Conservation (phyloP, 805 yeast genomes). For the Candida succiphila region DNA sequence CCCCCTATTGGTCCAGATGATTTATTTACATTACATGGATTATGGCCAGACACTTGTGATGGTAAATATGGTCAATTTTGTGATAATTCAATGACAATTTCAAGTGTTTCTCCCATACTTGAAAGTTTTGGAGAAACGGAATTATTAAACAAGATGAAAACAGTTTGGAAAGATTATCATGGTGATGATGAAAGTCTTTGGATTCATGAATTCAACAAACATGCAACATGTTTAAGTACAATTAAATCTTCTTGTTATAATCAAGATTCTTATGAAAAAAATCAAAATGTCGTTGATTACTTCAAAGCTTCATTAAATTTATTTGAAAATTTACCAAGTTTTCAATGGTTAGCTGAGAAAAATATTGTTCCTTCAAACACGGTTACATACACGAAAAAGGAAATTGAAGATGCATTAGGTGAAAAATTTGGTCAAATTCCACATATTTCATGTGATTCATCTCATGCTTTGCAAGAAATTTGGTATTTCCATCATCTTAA, state of each 20-base stretch:
- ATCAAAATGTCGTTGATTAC: constrained; percentile 57
- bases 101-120: constrained; percentile 37
- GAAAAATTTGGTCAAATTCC: constrained; percentile 46
- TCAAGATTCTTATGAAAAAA: constrained; percentile 12
- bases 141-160: constrained; percentile 45
- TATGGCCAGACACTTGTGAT: constrained; percentile 85
- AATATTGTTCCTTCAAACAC: constrained; percentile 62
- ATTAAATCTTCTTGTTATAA: constrained; percentile 64
- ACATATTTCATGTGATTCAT: constrained; percentile 49
- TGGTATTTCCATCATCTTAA: constrained; percentile 76
- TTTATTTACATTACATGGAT: constrained; percentile 72
- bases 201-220: constrained; percentile 91
- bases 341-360: constrained; percentile 48
- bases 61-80: constrained; percentile 80
- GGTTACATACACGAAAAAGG: constrained; percentile 45
- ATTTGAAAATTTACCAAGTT: constrained; percentile 56
- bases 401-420: constrained; percentile 42
- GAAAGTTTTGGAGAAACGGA: constrained; percentile 35
- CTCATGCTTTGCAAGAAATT: constrained; percentile 43
- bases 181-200: constrained; percentile 65
- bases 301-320: constrained; percentile 50
- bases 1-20: constrained; percentile 67
- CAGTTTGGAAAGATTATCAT: constrained; percentile 64
- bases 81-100: constrained; percentile 46
- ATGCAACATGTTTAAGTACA: constrained; percentile 86